These are phyloP conservation scores for Dacryopinax spathularia DNA, from an alignment of 768 basidiomycete genomes.

Conservation along the genomic window DNA sequence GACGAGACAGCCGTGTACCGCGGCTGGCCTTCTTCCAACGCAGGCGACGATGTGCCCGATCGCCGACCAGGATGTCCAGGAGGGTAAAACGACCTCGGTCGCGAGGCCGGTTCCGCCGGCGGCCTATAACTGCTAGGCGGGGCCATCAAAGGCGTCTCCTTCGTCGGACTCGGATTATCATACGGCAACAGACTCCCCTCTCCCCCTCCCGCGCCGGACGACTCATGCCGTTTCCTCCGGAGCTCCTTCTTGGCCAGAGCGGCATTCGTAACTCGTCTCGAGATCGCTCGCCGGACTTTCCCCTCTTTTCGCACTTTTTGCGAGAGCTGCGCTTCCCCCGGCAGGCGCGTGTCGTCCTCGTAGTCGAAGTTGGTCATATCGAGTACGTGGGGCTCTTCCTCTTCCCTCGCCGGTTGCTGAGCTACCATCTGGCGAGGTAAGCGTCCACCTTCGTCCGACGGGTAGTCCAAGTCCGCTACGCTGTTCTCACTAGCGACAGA, in stretches of 20 bases:
- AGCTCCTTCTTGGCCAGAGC: not conserved
- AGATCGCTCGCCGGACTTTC: conserved; percentile 38
- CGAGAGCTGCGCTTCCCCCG: conserved; percentile 43
- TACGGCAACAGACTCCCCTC: not conserved
- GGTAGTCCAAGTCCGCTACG: conserved; percentile 14
- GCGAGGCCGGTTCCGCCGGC: not conserved
- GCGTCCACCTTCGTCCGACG: conserved; percentile 5
- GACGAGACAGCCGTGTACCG: not conserved
- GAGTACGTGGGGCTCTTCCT: conserved; percentile 33
- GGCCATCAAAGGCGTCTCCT: not conserved
- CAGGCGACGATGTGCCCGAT: not conserved
- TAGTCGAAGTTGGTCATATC: conserved; percentile 70
- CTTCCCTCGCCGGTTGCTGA: conserved; percentile 29
- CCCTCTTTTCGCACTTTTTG: conserved; percentile 45
- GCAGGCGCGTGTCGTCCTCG: conserved; percentile 44
- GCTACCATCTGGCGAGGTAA: conserved; percentile 5
- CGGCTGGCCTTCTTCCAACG: not conserved
- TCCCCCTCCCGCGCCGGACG: no score
- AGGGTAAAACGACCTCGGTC: not conserved
- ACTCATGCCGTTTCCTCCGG: not conserved
- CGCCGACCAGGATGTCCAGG: not conserved
- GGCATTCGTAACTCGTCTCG: conserved; percentile 20
- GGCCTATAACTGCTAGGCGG: not conserved
- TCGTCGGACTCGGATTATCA: not conserved
- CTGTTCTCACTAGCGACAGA: conserved; percentile 10